A percentile compares a stretch with the other conserved stretches of the same genome.
Evolutionary conservation across 768 basidiomycete species (phyloP).

Genomic region (Tylopilus sp.): DNA sequence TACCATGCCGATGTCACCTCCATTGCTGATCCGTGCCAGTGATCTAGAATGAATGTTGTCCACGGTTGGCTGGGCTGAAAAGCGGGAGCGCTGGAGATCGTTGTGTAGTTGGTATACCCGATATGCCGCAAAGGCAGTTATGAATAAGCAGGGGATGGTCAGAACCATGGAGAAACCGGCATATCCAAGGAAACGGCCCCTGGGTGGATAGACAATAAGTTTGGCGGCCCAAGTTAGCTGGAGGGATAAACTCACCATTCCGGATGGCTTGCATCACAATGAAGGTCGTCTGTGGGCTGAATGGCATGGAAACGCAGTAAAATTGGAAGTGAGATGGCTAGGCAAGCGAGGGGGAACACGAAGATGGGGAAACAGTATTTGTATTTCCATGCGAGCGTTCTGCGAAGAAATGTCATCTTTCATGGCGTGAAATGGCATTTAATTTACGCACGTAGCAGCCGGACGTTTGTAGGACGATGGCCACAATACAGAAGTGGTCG

Average conservation of each 20-base stretch:
- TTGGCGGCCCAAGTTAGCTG: neutral
- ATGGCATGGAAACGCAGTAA: conserved; percentile 44
- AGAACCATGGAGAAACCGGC: conserved; percentile 53
- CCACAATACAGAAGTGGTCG: conserved; percentile 44
- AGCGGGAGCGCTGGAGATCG: conserved; percentile 11
- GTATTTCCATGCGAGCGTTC: conserved; percentile 48
- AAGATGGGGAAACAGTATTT: conserved; percentile 43
- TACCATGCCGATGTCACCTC: conserved; percentile 5
- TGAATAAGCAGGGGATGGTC: conserved; percentile 47
- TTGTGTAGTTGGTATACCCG: conserved; percentile 22
- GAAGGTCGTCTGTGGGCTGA: conserved; percentile 47
- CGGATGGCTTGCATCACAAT: conserved; percentile 58
- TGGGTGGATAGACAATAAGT: conserved; percentile 22
- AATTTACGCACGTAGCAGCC: conserved; percentile 17
- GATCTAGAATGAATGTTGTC: neutral
- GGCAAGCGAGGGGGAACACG: conserved; percentile 45
- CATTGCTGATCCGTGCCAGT: neutral
- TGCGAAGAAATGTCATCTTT: conserved; percentile 18
- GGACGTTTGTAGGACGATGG: conserved; percentile 28
- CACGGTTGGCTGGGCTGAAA: neutral
- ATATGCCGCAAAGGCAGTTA: conserved; percentile 33
- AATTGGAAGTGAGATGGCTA: conserved; percentile 41
- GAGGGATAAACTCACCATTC: conserved; percentile 44
- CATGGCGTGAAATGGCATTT: neutral
- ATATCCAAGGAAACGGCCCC: conserved; percentile 65